Base-by-base conservation (phyloP, 2,329 filamentous ascomycete genomes). In the Botrytis medusae region DNA sequence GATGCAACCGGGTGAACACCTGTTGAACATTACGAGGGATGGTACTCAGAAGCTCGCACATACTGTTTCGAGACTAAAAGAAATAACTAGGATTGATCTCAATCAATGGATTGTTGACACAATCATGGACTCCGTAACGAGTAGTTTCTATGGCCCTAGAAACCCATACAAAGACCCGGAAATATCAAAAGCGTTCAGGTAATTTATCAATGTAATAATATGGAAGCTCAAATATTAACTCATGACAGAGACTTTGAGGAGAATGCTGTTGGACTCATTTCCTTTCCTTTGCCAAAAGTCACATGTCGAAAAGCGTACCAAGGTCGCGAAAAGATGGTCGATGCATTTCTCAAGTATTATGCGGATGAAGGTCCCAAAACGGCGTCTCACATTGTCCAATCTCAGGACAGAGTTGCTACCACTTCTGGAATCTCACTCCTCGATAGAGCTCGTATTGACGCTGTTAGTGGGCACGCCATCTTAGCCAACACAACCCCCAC, bases 401-500 rank as follows among this genome's bases (percentile, higher is more conserved):
- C 44, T 29, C 14, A 32, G n/a, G n/a, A 32, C 14, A 32, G 8
- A 32, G n/a, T 34, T 32, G n/a, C 54, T 32, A 34, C n/a, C 54
- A 34, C 25, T 16, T 67, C 42, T 25, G 34, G 22, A 51, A 37
- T 48, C 20, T 37, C 48, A 12, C 48, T 25, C 6, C 37, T 57
- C 25, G 65, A 69, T 54, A 54, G n/a, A 59, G 54, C 54, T 34
- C n/a, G n/a, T 32, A 59, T 59, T 18, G 54, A 59, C 54, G 54
- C 48, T 69, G 34, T 40, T 40, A 51, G 40, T 20, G 48, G 48
- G 25, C 46, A 54, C 16, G 65, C 25, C 10, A 54, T 69, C 8
- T 22, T 69, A 7, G 65, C 34, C 10, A 69, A 69, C n/a, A 69
- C 65, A 57, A 57, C 48, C 10, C 65, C 65, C 20, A 54, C 65